Conservation (phyloP, 2,329 filamentous ascomycete genomes). For the Penicillium brasilianum region DNA sequence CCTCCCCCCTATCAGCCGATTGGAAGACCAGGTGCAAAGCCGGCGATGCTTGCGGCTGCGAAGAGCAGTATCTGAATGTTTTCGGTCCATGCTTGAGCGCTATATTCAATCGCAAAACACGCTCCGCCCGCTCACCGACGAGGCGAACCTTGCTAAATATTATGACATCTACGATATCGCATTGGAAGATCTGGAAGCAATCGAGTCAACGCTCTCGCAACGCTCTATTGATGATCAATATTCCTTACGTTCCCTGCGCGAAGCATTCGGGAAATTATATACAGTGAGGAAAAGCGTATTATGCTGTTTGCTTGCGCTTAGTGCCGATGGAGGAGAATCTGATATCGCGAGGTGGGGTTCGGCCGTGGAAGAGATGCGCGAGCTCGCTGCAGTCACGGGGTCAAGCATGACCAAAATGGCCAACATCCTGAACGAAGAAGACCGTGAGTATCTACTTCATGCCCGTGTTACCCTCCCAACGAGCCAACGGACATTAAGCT, state of each 20-base stretch:
- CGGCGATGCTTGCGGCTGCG: slow-evolving; percentile 82
- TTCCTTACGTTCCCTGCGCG: slow-evolving; percentile 79
- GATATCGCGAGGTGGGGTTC: slow-evolving; percentile 81
- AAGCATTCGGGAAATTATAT: slow-evolving; percentile 78
- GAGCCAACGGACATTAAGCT: slow-evolving; percentile 15
- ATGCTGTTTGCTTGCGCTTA: slow-evolving; percentile 85
- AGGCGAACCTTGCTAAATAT: slow-evolving; percentile 86
- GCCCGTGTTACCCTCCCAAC: not conserved
- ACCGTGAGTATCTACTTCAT: slow-evolving; percentile 61
- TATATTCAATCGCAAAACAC: slow-evolving; percentile 72
- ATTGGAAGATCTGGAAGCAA: slow-evolving; percentile 72
- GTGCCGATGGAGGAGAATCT: slow-evolving; percentile 75
- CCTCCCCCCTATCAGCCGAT: slow-evolving; percentile 85
- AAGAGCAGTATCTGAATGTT: slow-evolving; percentile 71
- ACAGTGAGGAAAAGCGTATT: slow-evolving; percentile 82
- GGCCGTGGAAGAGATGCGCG: slow-evolving; percentile 75
- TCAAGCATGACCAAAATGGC: slow-evolving; percentile 69
- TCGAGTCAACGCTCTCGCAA: slow-evolving; percentile 67
- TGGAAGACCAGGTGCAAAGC: slow-evolving; percentile 81
- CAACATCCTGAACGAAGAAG: slow-evolving; percentile 75
- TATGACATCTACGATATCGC: slow-evolving; percentile 87
- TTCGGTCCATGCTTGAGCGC: slow-evolving; percentile 71
- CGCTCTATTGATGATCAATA: slow-evolving; percentile 75
- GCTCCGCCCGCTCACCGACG: slow-evolving; percentile 75
- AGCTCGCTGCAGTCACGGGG: slow-evolving; percentile 65